Conservation (phyloP, 177 flowering plant genomes). For the Vitis hybrid region DNA sequence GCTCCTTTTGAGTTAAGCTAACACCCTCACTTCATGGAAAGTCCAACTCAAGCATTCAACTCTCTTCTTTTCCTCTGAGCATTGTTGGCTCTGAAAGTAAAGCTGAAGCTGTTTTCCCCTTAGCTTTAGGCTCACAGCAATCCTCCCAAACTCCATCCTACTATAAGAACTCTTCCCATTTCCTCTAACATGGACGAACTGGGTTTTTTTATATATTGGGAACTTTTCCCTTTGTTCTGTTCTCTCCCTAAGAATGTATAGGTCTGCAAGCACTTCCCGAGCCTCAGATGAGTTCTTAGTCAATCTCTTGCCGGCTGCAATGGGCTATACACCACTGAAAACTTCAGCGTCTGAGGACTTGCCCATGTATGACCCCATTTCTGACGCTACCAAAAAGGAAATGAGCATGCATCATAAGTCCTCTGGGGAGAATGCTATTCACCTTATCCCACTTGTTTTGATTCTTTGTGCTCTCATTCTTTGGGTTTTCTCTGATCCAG, state of each 20-base stretch:
- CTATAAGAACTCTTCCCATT: not conserved
- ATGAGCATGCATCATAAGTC: constrained; percentile 11
- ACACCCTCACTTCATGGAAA: not conserved
- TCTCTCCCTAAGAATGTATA: constrained; percentile 34
- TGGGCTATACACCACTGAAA: constrained; percentile 28
- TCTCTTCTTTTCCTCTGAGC: not conserved
- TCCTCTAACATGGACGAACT: not conserved
- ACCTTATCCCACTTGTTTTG: constrained; percentile 60
- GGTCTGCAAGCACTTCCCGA: constrained; percentile 39
- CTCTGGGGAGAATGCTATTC: constrained; percentile 43
- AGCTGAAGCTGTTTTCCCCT: constrained; percentile 3
- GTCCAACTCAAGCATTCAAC: no score
- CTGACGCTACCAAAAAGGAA: constrained; percentile 55
- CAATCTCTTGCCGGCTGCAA: constrained; percentile 33
- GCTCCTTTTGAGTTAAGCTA: constrained; percentile 3
- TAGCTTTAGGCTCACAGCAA: constrained; percentile 2
- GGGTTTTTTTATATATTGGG: no score
- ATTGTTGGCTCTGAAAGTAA: constrained; percentile 6
- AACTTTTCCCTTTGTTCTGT: no score
- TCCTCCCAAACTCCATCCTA: not conserved
- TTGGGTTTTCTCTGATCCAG: constrained; percentile 57
- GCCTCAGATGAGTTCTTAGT: constrained; percentile 50
- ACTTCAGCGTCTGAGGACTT: constrained; percentile 18
- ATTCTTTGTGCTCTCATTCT: constrained; percentile 56
- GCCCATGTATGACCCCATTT: constrained; percentile 26